Evolutionary conservation across 2,329 filamentous ascomycete genomes (phyloP), one percentile per base, ranked within the genome.

Genomic region (Chalaropsis thielavioides): DNA sequence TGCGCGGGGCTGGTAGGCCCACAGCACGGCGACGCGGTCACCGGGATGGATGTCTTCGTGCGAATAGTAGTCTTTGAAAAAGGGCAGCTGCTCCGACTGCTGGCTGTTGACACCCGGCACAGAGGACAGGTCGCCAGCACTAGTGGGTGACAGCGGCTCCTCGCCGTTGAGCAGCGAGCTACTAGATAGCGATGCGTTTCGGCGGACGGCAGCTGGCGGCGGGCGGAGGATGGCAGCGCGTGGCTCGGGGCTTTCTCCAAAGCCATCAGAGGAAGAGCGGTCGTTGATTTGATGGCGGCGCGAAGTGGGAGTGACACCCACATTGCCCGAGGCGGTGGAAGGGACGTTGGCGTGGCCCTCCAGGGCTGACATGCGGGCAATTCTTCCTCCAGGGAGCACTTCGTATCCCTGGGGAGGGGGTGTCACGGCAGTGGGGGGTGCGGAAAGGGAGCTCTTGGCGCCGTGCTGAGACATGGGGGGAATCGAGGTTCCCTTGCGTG

Each of bases 61-160:
- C 1, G 92, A 97, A 73, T 99, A 99, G 75, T 99, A 99, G 74
- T 99, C 94, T 73, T 96, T 96, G 83, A 99, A 99, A 72, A 91
- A 96, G 3, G 89, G 87, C 64, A 99, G 78, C 74, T 97, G 94
- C 75, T 99, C 94, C 0, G 92, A 97, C 73, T 96, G 91, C 67
- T 92, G 90, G 71, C 91, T 96, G 27, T 86, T 83, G 68, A 92
- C 76, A 31, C 87, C 91, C 71, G 88, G 88, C 0, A 90, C 90
- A 2, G 92, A 96, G 2, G 92, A 96, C 75, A 89, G 86, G 63
- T 86, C 87, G 58, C 81, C 85, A 31, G 80, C 86, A 73, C 83
- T 91, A 66, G 79, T 81, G 6, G 91, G 91, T 10, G 91, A 95
- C 64, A 86, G 86, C 13, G 84, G 80, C 66, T 88, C 86, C 66